phyloP scores from a whole-genome alignment of 768 basidiomycete species.

The Boletus sp. region DNA sequence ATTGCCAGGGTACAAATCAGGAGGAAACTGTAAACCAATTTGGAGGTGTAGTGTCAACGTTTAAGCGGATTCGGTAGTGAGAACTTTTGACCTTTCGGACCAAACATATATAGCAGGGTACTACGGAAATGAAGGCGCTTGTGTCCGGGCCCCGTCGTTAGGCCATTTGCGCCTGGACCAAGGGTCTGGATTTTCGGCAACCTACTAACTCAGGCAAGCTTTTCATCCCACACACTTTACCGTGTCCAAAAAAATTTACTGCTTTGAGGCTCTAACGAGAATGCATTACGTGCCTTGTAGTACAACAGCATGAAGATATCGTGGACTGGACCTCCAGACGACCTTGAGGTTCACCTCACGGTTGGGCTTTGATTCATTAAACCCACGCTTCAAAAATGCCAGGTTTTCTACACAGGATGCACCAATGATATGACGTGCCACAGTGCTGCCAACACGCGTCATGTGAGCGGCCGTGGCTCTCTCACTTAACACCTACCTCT shows the following conservation, averaged over 20 bases:
- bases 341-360: background rate
- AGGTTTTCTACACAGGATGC: slow-evolving; percentile 3
- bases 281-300: background rate
- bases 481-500: background rate
- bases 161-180: background rate
- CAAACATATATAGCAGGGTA: background rate
- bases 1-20: background rate
- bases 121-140: background rate
- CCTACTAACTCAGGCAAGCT: background rate
- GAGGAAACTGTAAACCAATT: background rate
- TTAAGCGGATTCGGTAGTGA: background rate
- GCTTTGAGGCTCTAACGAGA: background rate
- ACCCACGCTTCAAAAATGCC: slow-evolving; percentile 1
- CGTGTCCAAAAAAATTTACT: background rate
- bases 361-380: slow-evolving; percentile 1
- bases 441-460: slow-evolving; percentile 9
- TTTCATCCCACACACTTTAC: background rate
- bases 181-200: background rate
- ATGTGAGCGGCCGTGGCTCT: background rate
- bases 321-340: background rate
- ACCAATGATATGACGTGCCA: background rate
- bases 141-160: background rate
- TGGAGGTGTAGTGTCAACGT: background rate
- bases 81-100: background rate
- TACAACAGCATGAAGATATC: background rate